Percentiles rank a stretch among this genome's conserved stretches.
Evolutionary conservation across 2,329 filamentous ascomycete genomes (phyloP).

Genomic region (Neofusicoccum sp.): DNA sequence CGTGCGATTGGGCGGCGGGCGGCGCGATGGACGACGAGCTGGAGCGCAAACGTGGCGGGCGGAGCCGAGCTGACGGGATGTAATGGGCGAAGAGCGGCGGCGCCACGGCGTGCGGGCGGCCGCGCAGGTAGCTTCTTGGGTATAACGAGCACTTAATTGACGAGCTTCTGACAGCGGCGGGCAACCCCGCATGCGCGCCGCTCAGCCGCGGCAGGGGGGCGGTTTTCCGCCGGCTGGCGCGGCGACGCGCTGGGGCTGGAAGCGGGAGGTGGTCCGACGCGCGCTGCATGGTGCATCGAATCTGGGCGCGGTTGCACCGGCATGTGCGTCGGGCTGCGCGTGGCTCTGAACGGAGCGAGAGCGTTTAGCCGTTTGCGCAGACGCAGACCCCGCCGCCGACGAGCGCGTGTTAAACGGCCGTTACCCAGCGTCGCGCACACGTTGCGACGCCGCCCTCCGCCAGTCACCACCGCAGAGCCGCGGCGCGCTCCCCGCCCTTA

Average conservation of each 20-base stretch:
- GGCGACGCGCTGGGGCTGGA: not conserved
- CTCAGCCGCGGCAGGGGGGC: not conserved
- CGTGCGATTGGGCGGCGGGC: not conserved
- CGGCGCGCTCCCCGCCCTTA: conserved; percentile 2
- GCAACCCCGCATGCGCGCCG: not conserved
- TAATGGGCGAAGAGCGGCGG: not conserved
- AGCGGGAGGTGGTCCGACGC: not conserved
- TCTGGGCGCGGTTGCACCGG: not conserved
- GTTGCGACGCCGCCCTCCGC: not conserved
- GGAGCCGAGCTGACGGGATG: conserved; percentile 17
- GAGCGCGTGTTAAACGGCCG: conserved; percentile 5
- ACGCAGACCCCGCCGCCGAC: not conserved
- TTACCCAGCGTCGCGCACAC: conserved; percentile 5
- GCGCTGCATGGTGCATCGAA: not conserved
- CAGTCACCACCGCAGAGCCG: conserved; percentile 8
- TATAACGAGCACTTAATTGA: conserved; percentile 4
- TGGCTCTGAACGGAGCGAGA: conserved; percentile 6
- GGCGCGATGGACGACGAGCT: conserved; percentile 1
- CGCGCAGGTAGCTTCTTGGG: not conserved
- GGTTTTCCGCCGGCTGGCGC: not conserved
- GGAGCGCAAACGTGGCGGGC: conserved; percentile 14
- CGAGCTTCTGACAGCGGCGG: not conserved
- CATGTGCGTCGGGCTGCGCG: conserved; percentile 14
- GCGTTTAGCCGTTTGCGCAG: not conserved
- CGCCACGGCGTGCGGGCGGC: not conserved